Base-by-base conservation (phyloP, 768 basidiomycete species). In the Crassisporium funariophilum region DNA sequence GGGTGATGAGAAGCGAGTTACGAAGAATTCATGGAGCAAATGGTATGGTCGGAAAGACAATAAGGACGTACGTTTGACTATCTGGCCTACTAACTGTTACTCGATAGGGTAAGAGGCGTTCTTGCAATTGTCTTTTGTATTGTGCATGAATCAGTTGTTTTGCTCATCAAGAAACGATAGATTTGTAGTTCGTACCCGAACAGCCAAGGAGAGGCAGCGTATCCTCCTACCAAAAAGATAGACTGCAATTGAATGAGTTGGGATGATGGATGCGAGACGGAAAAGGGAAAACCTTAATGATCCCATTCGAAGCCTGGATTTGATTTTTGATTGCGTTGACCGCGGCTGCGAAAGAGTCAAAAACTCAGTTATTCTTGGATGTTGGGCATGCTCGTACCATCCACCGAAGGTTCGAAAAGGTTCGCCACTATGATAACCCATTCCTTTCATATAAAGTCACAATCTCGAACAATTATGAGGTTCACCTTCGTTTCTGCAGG, bases 191-290 rank as follows among this genome's bases (percentile, higher is more conserved):
- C 68, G 9, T 54, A 71, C 72, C 53, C 62, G 62, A 88, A 90
- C 22, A 90, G 70, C 86, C 88, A 90, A 1, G 86, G 84, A 48
- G 85, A 88, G 0, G 88, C 87, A 2, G 88, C 88, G 54, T 89
- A 91, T 37, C 88, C 88, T 58, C 88, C 88, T 8, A 91, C 88
- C 17, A 91, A 69, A 72, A 88, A 91, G 4, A 91, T 81, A n/a
- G 85, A 88, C 84, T 88, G 46, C 49, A n/a, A n/a, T n/a, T n/a
- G n/a, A n/a, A n/a, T n/a, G n/a, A n/a, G n/a, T n/a, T n/a, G n/a
- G n/a, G n/a, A n/a, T n/a, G n/a, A n/a, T n/a, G n/a, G n/a, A n/a
- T n/a, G n/a, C n/a, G n/a, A n/a, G n/a, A 9, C 52, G 31, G 27
- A 31, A 10, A 20, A 10, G 39, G 27, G 47, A 59, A 7, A 46